These are phyloP conservation scores for Panaeolus cyanescens DNA, from an alignment of 768 basidiomycete species.

Conservation along the genomic window DNA sequence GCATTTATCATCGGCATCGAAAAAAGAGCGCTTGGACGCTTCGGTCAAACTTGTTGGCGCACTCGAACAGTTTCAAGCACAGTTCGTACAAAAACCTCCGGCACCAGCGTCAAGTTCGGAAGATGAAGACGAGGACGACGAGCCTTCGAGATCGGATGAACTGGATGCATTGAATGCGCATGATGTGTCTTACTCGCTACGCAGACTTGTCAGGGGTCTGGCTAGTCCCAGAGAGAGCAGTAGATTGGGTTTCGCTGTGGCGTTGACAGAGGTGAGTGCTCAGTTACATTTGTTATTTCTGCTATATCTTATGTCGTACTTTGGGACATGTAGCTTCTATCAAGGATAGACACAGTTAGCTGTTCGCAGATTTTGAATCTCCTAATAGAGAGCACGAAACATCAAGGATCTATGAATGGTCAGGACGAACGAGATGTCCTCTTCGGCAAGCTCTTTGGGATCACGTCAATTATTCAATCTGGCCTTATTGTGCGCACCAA, in stretches of 20 bases:
- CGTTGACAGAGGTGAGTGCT: constrained; percentile 82
- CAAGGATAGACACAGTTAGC: constrained; percentile 75
- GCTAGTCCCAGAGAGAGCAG: constrained; percentile 94
- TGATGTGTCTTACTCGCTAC: constrained; percentile 92
- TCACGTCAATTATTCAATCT: constrained; percentile 84
- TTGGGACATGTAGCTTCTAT: constrained; percentile 61
- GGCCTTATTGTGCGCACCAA: constrained; percentile 70
- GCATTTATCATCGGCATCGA: constrained; percentile 83
- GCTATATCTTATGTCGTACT: constrained; percentile 9
- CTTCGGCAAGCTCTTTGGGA: constrained; percentile 91
- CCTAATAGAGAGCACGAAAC: constrained; percentile 69
- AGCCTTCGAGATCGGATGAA: constrained; percentile 41
- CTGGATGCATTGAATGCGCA: constrained; percentile 77
- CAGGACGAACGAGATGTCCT: constrained; percentile 92
- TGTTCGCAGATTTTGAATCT: constrained; percentile 78
- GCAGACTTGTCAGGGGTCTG: constrained; percentile 83
- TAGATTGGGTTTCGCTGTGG: constrained; percentile 93
- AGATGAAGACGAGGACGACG: constrained; percentile 49
- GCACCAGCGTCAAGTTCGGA: constrained; percentile 37
- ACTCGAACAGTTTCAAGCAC: constrained; percentile 83
- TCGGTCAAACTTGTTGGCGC: constrained; percentile 82
- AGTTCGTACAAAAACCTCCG: constrained; percentile 50
- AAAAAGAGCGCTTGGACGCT: constrained; percentile 79
- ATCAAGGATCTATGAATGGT: constrained; percentile 76
- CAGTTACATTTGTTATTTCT: constrained; percentile 3